phyloP scores from a whole-genome alignment of 768 basidiomycete species.

The Mrakia frigida region DNA sequence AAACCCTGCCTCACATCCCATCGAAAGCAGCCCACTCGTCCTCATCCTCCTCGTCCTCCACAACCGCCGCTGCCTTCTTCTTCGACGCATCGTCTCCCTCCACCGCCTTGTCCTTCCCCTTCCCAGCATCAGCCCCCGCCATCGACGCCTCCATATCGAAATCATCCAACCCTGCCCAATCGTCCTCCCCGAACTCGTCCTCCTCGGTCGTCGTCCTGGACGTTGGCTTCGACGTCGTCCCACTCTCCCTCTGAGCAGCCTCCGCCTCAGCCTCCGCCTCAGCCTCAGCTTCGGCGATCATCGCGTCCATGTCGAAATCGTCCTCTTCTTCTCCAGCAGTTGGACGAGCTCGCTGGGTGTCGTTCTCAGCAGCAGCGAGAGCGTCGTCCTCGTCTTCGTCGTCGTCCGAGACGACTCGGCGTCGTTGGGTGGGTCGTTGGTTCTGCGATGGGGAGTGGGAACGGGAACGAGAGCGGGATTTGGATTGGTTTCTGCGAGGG shows the following conservation, averaged over 20 bases:
- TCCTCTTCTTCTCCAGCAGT: slow-evolving; percentile 30
- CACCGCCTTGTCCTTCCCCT: slow-evolving; percentile 1
- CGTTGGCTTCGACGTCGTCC: slow-evolving; percentile 26
- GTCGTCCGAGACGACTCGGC: slow-evolving; percentile 1
- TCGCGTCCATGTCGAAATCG: slow-evolving; percentile 43
- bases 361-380: slow-evolving; percentile 10
- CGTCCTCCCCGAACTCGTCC: slow-evolving; percentile 14
- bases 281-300: slow-evolving; percentile 23
- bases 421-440: background rate
- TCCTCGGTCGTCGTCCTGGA: background rate
- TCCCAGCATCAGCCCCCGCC: slow-evolving; percentile 34
- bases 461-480: background rate
- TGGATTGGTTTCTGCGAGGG: background rate
- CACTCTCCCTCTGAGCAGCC: slow-evolving; percentile 34
- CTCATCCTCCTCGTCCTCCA: slow-evolving; percentile 45
- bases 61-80: background rate
- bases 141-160: slow-evolving; percentile 51
- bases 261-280: slow-evolving; percentile 22
- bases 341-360: background rate
- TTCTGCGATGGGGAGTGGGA: background rate
- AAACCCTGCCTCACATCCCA: background rate
- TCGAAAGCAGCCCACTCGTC: slow-evolving; percentile 38
- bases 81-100: background rate
- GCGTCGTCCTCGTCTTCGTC: slow-evolving; percentile 35
- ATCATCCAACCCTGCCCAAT: slow-evolving; percentile 37